Conservation (phyloP, 352 stramenopile genomes). For the Blastocystis sp. region DNA sequence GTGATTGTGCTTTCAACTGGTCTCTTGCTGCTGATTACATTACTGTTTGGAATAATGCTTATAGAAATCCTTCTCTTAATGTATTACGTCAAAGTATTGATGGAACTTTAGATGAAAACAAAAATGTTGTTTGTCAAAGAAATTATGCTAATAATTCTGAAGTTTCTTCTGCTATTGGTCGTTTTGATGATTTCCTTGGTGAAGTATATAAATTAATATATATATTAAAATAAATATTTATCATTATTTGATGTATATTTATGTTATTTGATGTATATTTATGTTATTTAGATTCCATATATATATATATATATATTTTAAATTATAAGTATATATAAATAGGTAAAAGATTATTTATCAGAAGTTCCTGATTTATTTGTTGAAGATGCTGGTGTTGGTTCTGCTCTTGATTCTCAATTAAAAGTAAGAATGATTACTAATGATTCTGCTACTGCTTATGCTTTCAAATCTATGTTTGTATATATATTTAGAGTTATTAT, state of each 20-base stretch:
- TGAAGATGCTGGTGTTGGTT: constrained; percentile 27
- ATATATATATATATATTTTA: too few species aligned
- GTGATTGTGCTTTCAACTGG: constrained; percentile 32
- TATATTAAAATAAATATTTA: too few species aligned
- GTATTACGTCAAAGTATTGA: constrained; percentile 16
- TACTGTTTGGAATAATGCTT: constrained; percentile 33
- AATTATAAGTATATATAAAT: too few species aligned
- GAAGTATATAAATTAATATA: not conserved
- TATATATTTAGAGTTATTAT: too few species aligned
- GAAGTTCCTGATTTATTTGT: constrained; percentile 32
- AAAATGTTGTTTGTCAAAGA: constrained; percentile 22
- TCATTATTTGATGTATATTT: too few species aligned
- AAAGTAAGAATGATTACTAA: constrained; percentile 26
- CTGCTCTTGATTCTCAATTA: constrained; percentile 3
- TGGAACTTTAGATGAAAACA: constrained; percentile 4
- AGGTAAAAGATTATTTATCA: constrained; percentile 35
- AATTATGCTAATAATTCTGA: constrained; percentile 11
- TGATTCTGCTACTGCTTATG: constrained; percentile 13
- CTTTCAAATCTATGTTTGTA: constrained; percentile 25
- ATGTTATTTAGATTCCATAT: too few species aligned
- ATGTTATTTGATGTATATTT: too few species aligned
- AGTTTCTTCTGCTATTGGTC: not conserved
- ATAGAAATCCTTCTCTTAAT: constrained; percentile 6
- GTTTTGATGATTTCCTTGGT: constrained; percentile 26
- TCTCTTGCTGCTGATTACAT: constrained; percentile 33